Evolutionary conservation across 345 rosid genomes (phyloP).

Genomic region (Salix udensis): DNA sequence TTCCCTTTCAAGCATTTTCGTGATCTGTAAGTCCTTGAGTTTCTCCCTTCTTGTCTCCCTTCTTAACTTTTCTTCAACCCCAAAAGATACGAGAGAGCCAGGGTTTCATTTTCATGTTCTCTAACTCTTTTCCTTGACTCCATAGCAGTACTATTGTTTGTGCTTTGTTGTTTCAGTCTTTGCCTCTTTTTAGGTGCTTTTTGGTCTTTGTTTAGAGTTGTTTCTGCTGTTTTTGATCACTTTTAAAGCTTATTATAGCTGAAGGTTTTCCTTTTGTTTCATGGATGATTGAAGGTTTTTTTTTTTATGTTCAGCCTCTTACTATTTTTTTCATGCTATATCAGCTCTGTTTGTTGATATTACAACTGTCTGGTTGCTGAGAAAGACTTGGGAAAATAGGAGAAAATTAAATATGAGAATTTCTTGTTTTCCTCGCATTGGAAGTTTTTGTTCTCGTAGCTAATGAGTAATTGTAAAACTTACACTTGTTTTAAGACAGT

Average conservation of each 20-base stretch:
- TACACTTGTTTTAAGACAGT: not conserved
- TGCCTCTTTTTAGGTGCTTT: not conserved
- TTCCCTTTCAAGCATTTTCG: not conserved
- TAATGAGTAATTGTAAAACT: not conserved
- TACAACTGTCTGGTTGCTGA: not conserved
- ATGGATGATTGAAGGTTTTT: not conserved
- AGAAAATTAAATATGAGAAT: not conserved
- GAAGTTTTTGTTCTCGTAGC: not conserved
- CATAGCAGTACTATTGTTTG: not conserved
- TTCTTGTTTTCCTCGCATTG: not conserved
- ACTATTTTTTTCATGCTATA: not conserved
- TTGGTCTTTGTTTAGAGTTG: not conserved
- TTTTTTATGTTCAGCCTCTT: not conserved
- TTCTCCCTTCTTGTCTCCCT: conserved; percentile 11
- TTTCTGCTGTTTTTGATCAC: not conserved
- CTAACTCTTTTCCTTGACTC: not conserved
- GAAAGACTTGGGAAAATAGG: not conserved
- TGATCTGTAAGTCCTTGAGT: conserved; percentile 21
- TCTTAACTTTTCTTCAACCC: conserved; percentile 1
- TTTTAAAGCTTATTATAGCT: not conserved
- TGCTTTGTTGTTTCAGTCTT: conserved; percentile 5
- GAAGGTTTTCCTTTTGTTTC: not conserved
- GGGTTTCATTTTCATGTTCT: conserved; percentile 1
- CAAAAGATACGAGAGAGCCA: not conserved
- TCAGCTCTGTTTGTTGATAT: not conserved